A percentile compares a stretch with the other conserved stretches of the same genome.
These are phyloP conservation scores for Metschnikowia chrysomelidarum DNA, from an alignment of 805 yeast genomes.

Conservation along the genomic window DNA sequence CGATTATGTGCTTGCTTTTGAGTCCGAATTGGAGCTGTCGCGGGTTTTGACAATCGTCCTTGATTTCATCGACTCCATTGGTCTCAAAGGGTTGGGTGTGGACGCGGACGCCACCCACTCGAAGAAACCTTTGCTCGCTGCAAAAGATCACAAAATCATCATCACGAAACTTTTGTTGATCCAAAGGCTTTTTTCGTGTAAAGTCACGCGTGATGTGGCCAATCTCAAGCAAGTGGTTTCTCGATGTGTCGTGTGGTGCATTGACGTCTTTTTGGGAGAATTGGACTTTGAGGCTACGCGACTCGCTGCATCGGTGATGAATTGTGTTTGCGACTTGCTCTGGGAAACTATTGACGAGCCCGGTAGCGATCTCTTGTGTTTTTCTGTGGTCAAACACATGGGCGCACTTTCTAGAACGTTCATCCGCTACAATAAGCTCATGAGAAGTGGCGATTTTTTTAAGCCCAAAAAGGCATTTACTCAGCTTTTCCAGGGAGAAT, in stretches of 20 bases:
- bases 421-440: constrained; percentile 49
- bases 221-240: constrained; percentile 37
- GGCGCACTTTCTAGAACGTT: constrained; percentile 55
- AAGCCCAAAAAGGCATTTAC: constrained; percentile 65
- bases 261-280: constrained; percentile 53
- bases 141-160: constrained; percentile 54
- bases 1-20: constrained; percentile 52
- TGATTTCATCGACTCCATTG: constrained; percentile 51
- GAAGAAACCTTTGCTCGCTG: constrained; percentile 26
- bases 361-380: constrained; percentile 37
- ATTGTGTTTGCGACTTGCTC: constrained; percentile 45
- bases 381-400: constrained; percentile 49
- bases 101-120: constrained; percentile 29
- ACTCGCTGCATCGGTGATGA: constrained; percentile 58
- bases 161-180: constrained; percentile 60
- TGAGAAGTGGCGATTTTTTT: constrained; percentile 46
- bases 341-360: constrained; percentile 31
- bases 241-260: constrained; percentile 51
- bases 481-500: constrained; percentile 61
- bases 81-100: constrained; percentile 54
- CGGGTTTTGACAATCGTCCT: constrained; percentile 43
- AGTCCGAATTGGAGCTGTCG: constrained; percentile 35
- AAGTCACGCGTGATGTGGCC: constrained; percentile 27
- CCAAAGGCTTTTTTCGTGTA: constrained; percentile 50
- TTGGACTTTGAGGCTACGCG: constrained; percentile 59